These are phyloP conservation scores for Athelia sp. DNA, from an alignment of 1,284 basidiomycete genomes.

Conservation along the genomic window DNA sequence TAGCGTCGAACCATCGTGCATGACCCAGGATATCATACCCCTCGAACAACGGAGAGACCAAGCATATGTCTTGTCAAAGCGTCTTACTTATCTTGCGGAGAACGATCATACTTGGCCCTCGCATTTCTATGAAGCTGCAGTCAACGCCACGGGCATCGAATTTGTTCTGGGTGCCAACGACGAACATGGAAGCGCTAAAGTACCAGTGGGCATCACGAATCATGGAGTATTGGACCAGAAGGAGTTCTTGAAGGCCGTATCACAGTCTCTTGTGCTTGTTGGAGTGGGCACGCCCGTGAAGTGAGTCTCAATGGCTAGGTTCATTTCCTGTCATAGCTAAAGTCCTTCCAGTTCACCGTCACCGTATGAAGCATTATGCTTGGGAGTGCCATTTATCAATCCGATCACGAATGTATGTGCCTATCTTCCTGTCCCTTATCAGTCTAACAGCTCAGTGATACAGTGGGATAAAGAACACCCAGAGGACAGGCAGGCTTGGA, in stretches of 20 bases:
- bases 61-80: constrained; percentile 29
- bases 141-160: constrained; percentile 3
- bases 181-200: background rate
- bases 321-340: constrained; percentile 6
- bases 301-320: constrained; percentile 14
- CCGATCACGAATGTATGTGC: constrained; percentile 14
- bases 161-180: constrained; percentile 7
- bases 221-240: constrained; percentile 9
- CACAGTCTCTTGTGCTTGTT: constrained; percentile 11
- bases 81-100: constrained; percentile 18
- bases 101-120: constrained; percentile 9
- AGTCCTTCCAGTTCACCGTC: constrained; percentile 19
- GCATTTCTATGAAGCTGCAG: constrained; percentile 9
- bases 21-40: constrained; percentile 16
- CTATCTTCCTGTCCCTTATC: background rate
- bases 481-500: constrained; percentile 24
- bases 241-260: constrained; percentile 10
- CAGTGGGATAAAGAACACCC: constrained; percentile 24
- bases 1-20: constrained; percentile 27
- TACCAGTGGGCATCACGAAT: constrained; percentile 9
- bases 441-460: constrained; percentile 15
- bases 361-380: constrained; percentile 34
- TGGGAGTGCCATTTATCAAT: constrained; percentile 38
- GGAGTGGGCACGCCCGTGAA: constrained; percentile 13
- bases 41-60: constrained; percentile 19